A percentile compares a stretch with the other conserved stretches of the same genome.
Conservation (phyloP, 2,329 filamentous ascomycete genomes). For the Aschersonia sp. region DNA sequence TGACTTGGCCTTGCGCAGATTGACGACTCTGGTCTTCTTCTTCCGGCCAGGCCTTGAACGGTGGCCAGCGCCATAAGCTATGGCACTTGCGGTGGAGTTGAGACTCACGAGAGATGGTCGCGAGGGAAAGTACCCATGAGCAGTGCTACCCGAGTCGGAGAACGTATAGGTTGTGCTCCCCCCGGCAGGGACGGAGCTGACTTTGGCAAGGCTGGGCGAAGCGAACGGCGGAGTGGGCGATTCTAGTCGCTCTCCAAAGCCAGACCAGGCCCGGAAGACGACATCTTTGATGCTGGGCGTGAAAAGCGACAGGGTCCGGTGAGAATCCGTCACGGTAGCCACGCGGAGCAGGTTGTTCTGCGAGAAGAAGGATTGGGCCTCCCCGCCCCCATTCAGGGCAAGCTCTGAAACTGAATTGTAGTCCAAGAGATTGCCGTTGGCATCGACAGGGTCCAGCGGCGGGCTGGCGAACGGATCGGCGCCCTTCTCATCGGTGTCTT, state of each 20-base stretch:
- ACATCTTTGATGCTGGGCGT: conserved; percentile 83
- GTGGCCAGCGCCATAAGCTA: conserved; percentile 47
- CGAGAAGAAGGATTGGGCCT: conserved; percentile 82
- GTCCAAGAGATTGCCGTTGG: conserved; percentile 63
- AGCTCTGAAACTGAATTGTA: conserved; percentile 62
- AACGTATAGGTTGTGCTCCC: conserved; percentile 56
- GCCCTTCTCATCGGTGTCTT: conserved; percentile 40
- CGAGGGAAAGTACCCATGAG: conserved; percentile 48
- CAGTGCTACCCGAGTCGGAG: conserved; percentile 53
- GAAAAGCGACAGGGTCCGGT: conserved; percentile 80
- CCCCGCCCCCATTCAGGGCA: conserved; percentile 64
- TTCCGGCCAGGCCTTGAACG: conserved; percentile 53
- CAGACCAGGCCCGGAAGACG: conserved; percentile 86
- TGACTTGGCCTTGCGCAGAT: conserved; percentile 52
- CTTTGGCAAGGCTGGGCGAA: conserved; percentile 43
- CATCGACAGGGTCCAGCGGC: conserved; percentile 70
- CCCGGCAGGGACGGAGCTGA: conserved; percentile 47
- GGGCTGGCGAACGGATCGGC: conserved; percentile 73
- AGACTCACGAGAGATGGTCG: conserved; percentile 52
- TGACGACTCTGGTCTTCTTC: conserved; percentile 74
- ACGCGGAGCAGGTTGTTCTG: conserved; percentile 85
- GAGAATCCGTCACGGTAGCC: conserved; percentile 71
- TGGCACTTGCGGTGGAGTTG: conserved; percentile 44
- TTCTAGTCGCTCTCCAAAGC: conserved; percentile 57
- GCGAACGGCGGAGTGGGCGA: conserved; percentile 30